Evolutionary conservation across 805 yeast species (phyloP), one percentile per base, ranked within the genome.

Genomic region (Candida ipomoeae): DNA sequence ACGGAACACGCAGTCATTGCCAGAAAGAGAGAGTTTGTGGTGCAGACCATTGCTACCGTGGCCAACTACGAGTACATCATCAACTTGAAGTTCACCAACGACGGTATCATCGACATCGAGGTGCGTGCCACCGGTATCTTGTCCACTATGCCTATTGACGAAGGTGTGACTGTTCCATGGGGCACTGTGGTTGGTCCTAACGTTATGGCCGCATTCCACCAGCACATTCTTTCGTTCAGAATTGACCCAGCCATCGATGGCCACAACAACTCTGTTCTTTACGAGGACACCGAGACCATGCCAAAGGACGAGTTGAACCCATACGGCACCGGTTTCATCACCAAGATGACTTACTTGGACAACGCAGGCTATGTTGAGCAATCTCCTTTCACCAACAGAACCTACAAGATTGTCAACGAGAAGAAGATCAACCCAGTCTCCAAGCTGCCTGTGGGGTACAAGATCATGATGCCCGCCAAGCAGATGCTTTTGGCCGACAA

Each of bases 91-190:
- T 82, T 87, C 62, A 87, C 83, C 61, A 89, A 82, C 68, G 89
- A 84, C 57, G 95, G 91, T 62, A 83, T 84, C 48, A 83, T 87
- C 60, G 83, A 82, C 56, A 82, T 87, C 54, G 89, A 87, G 67
- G 84, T 85, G 52, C 79, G 92, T 71, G 94, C 94, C 54, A 87
- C 95, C 51, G 95, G 95, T 77, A 87, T 87, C 62, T 75, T 87
- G 58, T 86, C 92, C 34, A 87, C 95, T 52, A 85, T 84, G 85
- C 89, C 90, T 60, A 82, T 85, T 57, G 91, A 87, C 56, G 83
- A 80, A 57, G 82, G 78, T 62, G 78, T 77, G 53, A 76, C 71
- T 48, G 87, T 84, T 54, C 86, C 86, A 55, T 80, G 81, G 80
- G 91, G 90, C 61, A 87, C 90, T 35, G 76, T 78, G 55, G 85